These are phyloP conservation scores for Chernovozyma aurita DNA, from an alignment of 1,139 yeast species.

Conservation along the genomic window DNA sequence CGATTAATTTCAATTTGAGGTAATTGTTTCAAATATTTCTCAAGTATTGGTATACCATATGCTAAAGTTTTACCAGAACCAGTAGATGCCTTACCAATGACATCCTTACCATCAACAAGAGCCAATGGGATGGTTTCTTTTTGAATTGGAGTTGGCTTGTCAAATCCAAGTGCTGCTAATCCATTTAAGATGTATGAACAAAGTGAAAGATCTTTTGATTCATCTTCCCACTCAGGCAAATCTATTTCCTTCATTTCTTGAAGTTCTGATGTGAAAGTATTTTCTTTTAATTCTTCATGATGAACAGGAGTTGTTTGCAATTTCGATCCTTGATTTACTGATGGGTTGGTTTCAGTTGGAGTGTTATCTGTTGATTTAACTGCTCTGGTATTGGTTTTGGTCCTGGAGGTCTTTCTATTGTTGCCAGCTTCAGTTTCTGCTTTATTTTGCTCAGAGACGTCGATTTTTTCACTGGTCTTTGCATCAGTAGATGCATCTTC, in stretches of 20 bases:
- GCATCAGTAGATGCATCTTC: constrained; percentile 5
- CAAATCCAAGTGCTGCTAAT: constrained; percentile 53
- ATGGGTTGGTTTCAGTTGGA: background rate
- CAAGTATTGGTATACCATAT: constrained; percentile 90
- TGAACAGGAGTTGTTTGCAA: background rate
- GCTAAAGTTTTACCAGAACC: constrained; percentile 98
- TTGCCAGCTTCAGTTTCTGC: background rate
- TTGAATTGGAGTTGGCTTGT: constrained; percentile 81
- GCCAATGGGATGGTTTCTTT: constrained; percentile 72
- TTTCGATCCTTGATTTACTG: background rate
- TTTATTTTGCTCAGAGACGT: too few relatives aligned
- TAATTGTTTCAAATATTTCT: constrained; percentile 43
- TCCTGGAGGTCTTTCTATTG: background rate
- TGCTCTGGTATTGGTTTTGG: background rate
- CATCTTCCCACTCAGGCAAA: constrained; percentile 57
- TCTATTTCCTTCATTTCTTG: constrained; percentile 29
- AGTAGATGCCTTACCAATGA: constrained; percentile 94
- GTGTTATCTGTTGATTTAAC: constrained; percentile 1
- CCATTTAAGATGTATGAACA: constrained; percentile 58
- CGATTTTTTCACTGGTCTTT: background rate
- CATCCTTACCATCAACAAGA: constrained; percentile 59
- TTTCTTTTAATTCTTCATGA: background rate
- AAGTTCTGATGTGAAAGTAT: constrained; percentile 20
- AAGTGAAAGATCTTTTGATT: constrained; percentile 23
- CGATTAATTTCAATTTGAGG: constrained; percentile 19